A percentile compares a stretch with the other conserved stretches of the same genome.
These are phyloP conservation scores for Hippophae tibetana DNA, from an alignment of 306 rosid species.

Conservation along the genomic window DNA sequence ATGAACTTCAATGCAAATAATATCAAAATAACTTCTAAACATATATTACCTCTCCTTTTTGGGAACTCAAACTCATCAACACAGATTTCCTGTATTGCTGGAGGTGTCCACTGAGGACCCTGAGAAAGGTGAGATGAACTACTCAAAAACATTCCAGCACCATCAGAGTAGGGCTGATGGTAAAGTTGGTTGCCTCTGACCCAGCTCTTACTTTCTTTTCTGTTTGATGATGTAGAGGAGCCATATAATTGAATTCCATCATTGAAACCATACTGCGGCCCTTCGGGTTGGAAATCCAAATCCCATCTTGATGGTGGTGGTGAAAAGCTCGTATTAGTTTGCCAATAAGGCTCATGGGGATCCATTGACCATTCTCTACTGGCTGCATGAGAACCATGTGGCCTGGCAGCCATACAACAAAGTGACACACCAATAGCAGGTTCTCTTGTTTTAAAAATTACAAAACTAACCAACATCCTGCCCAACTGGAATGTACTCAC, in stretches of 20 bases:
- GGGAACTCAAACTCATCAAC: constrained; percentile 52
- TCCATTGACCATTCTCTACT: constrained; percentile 92
- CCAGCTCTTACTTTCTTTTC: constrained; percentile 61
- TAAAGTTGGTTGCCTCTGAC: constrained; percentile 66
- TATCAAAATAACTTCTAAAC: constrained; percentile 3
- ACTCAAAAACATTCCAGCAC: constrained; percentile 50
- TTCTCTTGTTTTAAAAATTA: constrained; percentile 27
- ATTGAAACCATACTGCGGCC: constrained; percentile 40
- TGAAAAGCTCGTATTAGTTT: constrained; percentile 75
- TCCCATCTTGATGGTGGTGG: constrained; percentile 84
- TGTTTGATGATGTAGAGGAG: constrained; percentile 60
- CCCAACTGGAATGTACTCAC: constrained; percentile 4
- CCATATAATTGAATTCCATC: constrained; percentile 46
- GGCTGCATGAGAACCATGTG: constrained; percentile 83
- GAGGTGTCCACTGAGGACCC: constrained; percentile 72
- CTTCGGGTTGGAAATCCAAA: constrained; percentile 68
- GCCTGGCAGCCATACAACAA: constrained; percentile 99
- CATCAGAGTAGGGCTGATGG: constrained; percentile 66
- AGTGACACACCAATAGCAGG: constrained; percentile 42
- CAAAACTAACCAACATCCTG: constrained; percentile 13
- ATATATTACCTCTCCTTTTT: constrained; percentile 46
- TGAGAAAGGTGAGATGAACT: constrained; percentile 77
- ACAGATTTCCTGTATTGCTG: constrained; percentile 79
- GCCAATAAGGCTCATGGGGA: constrained; percentile 86
- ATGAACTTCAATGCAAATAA: not conserved